Evolutionary conservation across 1,284 basidiomycete genomes (phyloP), one percentile per base, ranked within the genome.

Genomic region (Trichosporon coremiiforme): DNA sequence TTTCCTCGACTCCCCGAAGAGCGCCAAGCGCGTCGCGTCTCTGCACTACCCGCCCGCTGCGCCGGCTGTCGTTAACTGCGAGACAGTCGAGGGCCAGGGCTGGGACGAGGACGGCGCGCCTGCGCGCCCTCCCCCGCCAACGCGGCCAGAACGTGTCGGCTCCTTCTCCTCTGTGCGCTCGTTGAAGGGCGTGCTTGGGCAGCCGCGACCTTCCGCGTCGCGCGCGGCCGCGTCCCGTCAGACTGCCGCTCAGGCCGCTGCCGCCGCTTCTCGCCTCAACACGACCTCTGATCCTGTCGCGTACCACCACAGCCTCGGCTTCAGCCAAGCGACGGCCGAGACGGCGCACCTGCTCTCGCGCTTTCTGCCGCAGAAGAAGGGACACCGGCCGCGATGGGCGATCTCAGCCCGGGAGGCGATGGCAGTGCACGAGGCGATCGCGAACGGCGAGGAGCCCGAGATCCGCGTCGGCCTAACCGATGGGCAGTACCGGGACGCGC

Each of bases 1-100:
- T 50, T 68, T 66, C 35, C 66, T 69, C 20, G 68, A 74, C 12
- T 53, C 71, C 22, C 73, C 78, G 7, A 73, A 74, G 12, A 76
- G 71, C 47, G 60, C 73, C 29, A 69, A 73, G 60, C 69, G 76
- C 29, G 74, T 75, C 3, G 73, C 77, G n/a, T 74, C 72, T 22
- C 75, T 81, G 72, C 79, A 81, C 71, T 78, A 81, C 22, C 79
- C 79, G 7, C 81, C 81, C 2, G 74, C 78, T 1, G 79, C 81
- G 9, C 75, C 78, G 7, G 79, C 81, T n/a, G 77, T 80, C 12
- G 74, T 83, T n/a, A 77, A 78, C 67, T 69, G 73, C 41, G 80
- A 80, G 64, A 70, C 75, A 0, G 80, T 76, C 1, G 71, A 72
- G 8, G 81, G 81, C 4, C 74, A 76, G 53, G 76, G 77, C 9